These are phyloP conservation scores for Trifolium dubium DNA, from an alignment of 306 rosid genomes.

Conservation along the genomic window DNA sequence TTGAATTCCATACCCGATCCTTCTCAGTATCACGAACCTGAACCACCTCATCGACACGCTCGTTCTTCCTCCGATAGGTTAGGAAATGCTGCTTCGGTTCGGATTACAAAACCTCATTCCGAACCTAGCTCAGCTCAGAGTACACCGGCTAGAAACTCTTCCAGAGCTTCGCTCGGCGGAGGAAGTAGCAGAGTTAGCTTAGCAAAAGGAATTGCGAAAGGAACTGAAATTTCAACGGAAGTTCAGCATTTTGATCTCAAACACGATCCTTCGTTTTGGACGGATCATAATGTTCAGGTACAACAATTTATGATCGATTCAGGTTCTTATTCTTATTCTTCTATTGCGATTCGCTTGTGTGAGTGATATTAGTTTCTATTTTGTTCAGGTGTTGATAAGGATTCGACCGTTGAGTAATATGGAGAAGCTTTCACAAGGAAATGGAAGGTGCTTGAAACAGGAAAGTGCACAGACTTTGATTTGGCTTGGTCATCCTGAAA, in stretches of 20 bases:
- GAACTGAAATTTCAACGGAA: slow-evolving; percentile 42
- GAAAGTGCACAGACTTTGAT: slow-evolving; percentile 74
- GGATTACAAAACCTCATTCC: slow-evolving; percentile 56
- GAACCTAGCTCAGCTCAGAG: slow-evolving; percentile 77
- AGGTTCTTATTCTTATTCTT: background rate
- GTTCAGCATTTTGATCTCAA: slow-evolving; percentile 73
- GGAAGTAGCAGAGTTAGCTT: slow-evolving; percentile 51
- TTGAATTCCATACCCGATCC: slow-evolving; percentile 79
- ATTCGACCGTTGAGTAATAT: slow-evolving; percentile 72
- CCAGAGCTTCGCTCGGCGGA: slow-evolving; percentile 70
- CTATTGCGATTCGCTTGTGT: slow-evolving; percentile 15
- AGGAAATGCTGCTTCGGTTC: slow-evolving; percentile 50
- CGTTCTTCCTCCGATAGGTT: slow-evolving; percentile 44
- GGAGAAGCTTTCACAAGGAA: slow-evolving; percentile 79
- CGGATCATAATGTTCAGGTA: slow-evolving; percentile 93
- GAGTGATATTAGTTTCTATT: slow-evolving; percentile 24
- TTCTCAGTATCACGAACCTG: slow-evolving; percentile 54
- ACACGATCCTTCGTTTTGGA: slow-evolving; percentile 84
- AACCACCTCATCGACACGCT: slow-evolving; percentile 46
- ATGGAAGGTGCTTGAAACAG: slow-evolving; percentile 82
- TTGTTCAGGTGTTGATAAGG: slow-evolving; percentile 79
- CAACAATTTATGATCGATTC: slow-evolving; percentile 2
- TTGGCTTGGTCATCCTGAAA: slow-evolving; percentile 96
- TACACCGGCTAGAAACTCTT: slow-evolving; percentile 63
- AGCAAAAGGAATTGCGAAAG: slow-evolving; percentile 50